Percentiles rank a stretch among this genome's conserved stretches.
Evolutionary conservation across 306 rosid genomes (phyloP).

Genomic region (Crotalaria pallida): DNA sequence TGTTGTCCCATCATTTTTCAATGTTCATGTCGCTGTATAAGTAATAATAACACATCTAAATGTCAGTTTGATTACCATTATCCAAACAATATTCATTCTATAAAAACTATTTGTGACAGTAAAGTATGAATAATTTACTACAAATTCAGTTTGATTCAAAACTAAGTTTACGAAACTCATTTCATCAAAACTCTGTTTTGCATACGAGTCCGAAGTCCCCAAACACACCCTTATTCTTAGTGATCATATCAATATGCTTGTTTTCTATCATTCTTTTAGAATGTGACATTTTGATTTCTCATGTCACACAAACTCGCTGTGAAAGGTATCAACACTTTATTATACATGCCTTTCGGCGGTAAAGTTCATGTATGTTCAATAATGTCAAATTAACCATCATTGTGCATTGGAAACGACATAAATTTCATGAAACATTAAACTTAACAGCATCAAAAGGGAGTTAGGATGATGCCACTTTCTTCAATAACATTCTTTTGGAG

Average conservation of each 20-base stretch:
- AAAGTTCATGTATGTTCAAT: not conserved
- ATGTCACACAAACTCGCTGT: not conserved
- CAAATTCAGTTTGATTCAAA: too few relatives aligned
- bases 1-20: too few relatives aligned
- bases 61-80: too few relatives aligned
- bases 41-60: too few relatives aligned
- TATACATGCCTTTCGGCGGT: not conserved
- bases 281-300: not conserved
- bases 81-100: too few relatives aligned
- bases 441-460: not conserved
- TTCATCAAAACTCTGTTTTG: too few relatives aligned
- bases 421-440: not conserved
- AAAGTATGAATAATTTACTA: too few relatives aligned
- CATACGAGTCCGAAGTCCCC: too few relatives aligned
- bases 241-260: not conserved
- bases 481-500: slow-evolving; percentile 36
- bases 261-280: not conserved
- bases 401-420: not conserved
- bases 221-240: too few relatives aligned
- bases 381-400: not conserved
- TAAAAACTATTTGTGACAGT: too few relatives aligned
- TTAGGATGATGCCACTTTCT: not conserved
- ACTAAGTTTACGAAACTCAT: too few relatives aligned
- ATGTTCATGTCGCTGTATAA: too few relatives aligned
- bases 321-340: not conserved